phyloP scores from a whole-genome alignment of 1,139 yeast genomes.

The Geotrichum aggregatum region DNA sequence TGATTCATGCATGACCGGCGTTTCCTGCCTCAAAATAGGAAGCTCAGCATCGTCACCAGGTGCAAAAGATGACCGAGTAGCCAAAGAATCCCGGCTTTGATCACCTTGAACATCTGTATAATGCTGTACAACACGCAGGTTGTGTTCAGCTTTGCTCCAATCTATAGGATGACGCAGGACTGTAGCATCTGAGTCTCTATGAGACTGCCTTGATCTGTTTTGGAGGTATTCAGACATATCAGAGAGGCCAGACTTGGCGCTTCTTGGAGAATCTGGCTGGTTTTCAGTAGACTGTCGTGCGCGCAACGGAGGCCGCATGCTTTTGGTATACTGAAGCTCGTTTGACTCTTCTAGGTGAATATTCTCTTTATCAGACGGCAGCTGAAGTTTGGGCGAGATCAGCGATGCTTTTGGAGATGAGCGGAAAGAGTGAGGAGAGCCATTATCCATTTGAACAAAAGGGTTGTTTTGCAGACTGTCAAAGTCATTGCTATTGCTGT shows the following conservation, averaged over 20 bases:
- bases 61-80: not conserved
- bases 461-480: slow-evolving; percentile 10
- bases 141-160: slow-evolving; percentile 3
- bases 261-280: not conserved
- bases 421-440: slow-evolving; percentile 1
- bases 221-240: not conserved
- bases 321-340: not conserved
- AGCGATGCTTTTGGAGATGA: not conserved
- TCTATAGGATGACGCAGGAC: slow-evolving; percentile 17
- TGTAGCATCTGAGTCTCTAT: slow-evolving; percentile 15
- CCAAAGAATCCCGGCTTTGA: not conserved
- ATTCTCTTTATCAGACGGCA: not conserved
- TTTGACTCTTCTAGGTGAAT: not conserved
- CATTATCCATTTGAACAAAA: slow-evolving; percentile 8
- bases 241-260: not conserved
- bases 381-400: not conserved
- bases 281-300: not conserved
- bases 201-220: not conserved
- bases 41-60: slow-evolving; percentile 1
- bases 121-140: not conserved
- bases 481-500: slow-evolving; percentile 14
- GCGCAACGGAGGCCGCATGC: not conserved
- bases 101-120: not conserved
- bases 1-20: not conserved
- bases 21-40: not conserved